These are phyloP conservation scores for Colletotrichum australisinense DNA, from an alignment of 2,329 filamentous ascomycete species.

Conservation along the genomic window DNA sequence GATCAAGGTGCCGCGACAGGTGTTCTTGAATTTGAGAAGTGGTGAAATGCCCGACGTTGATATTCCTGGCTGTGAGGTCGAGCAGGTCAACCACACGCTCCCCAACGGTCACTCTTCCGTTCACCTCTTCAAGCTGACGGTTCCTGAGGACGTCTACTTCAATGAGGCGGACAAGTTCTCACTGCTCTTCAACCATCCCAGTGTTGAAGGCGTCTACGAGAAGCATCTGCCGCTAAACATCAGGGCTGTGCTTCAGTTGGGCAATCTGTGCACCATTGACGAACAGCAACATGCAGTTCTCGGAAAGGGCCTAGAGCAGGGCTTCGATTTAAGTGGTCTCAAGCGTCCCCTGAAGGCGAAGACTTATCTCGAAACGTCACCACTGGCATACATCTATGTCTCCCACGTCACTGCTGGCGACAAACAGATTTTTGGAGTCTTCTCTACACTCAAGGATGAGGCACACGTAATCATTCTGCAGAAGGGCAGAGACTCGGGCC, in stretches of 20 bases:
- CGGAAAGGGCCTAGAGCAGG: slow-evolving; percentile 91
- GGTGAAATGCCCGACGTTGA: slow-evolving; percentile 90
- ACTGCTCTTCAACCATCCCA: slow-evolving; percentile 88
- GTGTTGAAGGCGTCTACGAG: slow-evolving; percentile 97
- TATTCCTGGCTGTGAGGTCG: slow-evolving; percentile 85
- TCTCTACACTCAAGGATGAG: slow-evolving; percentile 83
- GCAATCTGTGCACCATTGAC: slow-evolving; percentile 93
- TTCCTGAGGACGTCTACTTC: slow-evolving; percentile 89
- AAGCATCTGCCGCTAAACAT: slow-evolving; percentile 89
- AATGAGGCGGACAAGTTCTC: slow-evolving; percentile 86
- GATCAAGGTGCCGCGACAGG: slow-evolving; percentile 86
- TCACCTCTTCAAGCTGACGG: slow-evolving; percentile 93
- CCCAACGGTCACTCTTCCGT: slow-evolving; percentile 95
- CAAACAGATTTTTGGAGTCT: slow-evolving; percentile 91
- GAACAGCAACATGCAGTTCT: slow-evolving; percentile 90
- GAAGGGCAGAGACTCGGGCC: slow-evolving; percentile 78
- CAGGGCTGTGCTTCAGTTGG: slow-evolving; percentile 88
- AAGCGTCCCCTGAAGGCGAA: slow-evolving; percentile 72
- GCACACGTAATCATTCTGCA: slow-evolving; percentile 92
- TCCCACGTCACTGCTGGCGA: slow-evolving; percentile 94
- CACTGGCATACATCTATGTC: slow-evolving; percentile 87
- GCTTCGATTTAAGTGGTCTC: slow-evolving; percentile 86
- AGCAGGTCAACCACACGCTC: slow-evolving; percentile 92
- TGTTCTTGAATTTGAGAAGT: slow-evolving; percentile 92
- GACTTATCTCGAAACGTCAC: slow-evolving; percentile 80